Base-by-base conservation (phyloP, 192 early-diverging fungal species). In the Phycomyces nitens region DNA sequence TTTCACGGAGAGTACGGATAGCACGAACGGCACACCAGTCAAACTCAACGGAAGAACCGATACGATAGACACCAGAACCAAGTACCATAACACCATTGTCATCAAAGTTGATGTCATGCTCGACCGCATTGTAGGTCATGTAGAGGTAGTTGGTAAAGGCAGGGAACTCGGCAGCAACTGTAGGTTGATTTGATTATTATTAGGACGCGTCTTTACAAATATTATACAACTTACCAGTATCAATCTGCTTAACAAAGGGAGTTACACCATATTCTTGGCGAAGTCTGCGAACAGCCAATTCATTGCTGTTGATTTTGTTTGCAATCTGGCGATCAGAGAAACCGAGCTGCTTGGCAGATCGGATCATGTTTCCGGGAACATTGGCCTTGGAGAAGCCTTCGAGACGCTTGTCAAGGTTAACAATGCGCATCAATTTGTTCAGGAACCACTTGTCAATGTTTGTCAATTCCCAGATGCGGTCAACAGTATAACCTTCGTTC, bases 221-320 rank as follows among this genome's bases (percentile, higher is more conserved):
- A 34, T 34, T 34, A 34, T 34, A 34, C 2, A 34, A 34, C 29
- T 34, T 34, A 34, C 29, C 29, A 7, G 96, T 98, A 78, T 99
- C 97, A 62, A 99, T 99, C 74, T 92, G 94, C 87, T 99, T 99
- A 65, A 96, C 94, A 70, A 92, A 97, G n/a, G 97, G 97, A 20
- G 82, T 88, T 64, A 99, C 87, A 55, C 86, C 88, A 53, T 78
- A 80, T 55, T 92, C 90, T 21, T 78, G 79, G 49, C 97, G 84
- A 12, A 90, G 71, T 76, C 92, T 89, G 65, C 97, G 86, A 16
- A 94, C 88, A 59, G 88, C 88, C 75, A 96, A 84, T 80, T 98
- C 97, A 63, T 92, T 90, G 68, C 88, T 91, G 64, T 80, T 83
- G 58, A 89, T 75, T 54, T 74, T 60, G 47, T 41, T 73, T 40